Evolutionary conservation across 257 asterid genomes (phyloP), one percentile per base, ranked within the genome.

Genomic region (Ballota nigra): DNA sequence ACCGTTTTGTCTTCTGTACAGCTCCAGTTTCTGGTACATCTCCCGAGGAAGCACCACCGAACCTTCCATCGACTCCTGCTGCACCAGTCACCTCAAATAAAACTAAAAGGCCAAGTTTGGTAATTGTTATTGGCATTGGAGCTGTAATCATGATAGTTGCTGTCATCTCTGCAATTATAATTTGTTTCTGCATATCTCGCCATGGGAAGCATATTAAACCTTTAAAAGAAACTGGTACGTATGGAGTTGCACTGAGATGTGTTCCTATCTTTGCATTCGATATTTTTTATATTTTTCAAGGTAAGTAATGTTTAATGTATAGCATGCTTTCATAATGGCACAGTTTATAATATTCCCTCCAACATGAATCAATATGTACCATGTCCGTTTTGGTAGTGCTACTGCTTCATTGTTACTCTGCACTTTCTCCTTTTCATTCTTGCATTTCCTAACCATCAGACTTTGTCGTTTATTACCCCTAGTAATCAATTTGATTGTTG

Each of bases 111-210:
- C 85, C 90, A 16, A 83, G 85, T 81, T 78, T 88, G 68, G 70
- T 85, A 80, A 80, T 94, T 70, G 76, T 88, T 62, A 63, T 86
- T 55, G 97, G 88, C 72, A 84, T 89, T 75, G 97, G 91, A 62
- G 96, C 91, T 76, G 73, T 83, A 49, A 78, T 89, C 77, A 68
- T 94, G 71, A 73, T 87, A 34, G 69, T 86, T 77, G 91, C 83
- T 65, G 71, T 82, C 53, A 38, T 92, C 71, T 72, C 85, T 69
- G 67, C 85, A 77, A 86, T 84, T 73, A 77, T 83, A 52, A 49
- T 89, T 79, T 89, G 92, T 82, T 84, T 77, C 23, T 86, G 98
- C 29, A 64, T 81, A 63, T 73, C 89, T 74, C 87, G 76, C 63
- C 80, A 70, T 66, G 89, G 73, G 78, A 83, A 86, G 87, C 81